A percentile compares a stretch with the other conserved stretches of the same genome.
Conservation (phyloP, 2,329 filamentous ascomycete genomes). For the Colletotrichum nymphaeae region DNA sequence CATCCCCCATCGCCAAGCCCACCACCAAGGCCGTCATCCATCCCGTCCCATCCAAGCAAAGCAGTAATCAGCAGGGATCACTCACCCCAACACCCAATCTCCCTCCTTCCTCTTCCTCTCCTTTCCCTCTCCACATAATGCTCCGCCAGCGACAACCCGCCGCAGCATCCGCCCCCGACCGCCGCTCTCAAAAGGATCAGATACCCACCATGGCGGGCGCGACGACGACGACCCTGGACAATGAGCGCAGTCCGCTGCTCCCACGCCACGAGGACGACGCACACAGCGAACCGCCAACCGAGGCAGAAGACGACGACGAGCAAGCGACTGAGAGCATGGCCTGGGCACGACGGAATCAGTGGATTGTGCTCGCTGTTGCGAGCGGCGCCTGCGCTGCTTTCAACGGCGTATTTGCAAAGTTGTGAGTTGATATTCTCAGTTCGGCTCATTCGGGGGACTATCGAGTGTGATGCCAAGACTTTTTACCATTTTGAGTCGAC, state of each 20-base stretch:
- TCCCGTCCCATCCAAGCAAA: constrained; percentile 4
- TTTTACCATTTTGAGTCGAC: not conserved
- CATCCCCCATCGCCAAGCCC: constrained; percentile 29
- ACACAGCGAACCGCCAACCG: constrained; percentile 13
- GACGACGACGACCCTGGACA: constrained; percentile 30
- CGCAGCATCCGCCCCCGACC: constrained; percentile 22
- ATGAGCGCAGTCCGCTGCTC: constrained; percentile 41
- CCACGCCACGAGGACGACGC: constrained; percentile 31
- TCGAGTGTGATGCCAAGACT: constrained; percentile 5
- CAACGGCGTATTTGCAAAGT: constrained; percentile 86
- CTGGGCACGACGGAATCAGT: constrained; percentile 55
- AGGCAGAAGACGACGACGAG: constrained; percentile 3
- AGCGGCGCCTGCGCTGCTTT: constrained; percentile 83
- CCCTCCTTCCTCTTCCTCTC: not conserved
- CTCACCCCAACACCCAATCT: constrained; percentile 9
- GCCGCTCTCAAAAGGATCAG: constrained; percentile 29
- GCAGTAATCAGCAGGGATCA: constrained; percentile 4
- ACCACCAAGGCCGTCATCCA: not conserved
- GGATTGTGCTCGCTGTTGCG: constrained; percentile 77
- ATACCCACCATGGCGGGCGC: constrained; percentile 38
- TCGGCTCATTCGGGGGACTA: not conserved
- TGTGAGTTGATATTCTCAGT: constrained; percentile 62
- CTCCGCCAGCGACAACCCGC: constrained; percentile 39
- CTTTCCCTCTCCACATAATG: constrained; percentile 33
- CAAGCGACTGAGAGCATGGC: constrained; percentile 26